Evolutionary conservation across 805 yeast genomes (phyloP), one percentile per base, ranked within the genome.

Genomic region (Pichia californica): DNA sequence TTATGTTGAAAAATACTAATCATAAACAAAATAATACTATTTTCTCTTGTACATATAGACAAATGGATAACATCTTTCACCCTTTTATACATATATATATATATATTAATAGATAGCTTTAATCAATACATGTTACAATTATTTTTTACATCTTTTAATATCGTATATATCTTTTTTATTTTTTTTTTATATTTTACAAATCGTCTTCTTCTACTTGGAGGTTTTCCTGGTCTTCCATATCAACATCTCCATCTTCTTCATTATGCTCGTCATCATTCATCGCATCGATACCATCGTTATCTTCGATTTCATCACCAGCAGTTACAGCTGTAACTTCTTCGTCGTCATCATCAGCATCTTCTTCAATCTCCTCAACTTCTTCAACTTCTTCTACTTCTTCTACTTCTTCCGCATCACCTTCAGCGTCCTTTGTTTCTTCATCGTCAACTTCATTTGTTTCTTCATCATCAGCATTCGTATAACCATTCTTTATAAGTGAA

Each of bases 1-100:
- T 6, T 57, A 54, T 43, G 44, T 58, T 18, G 69, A 64, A 49
- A 56, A 65, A 48, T 66, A 63, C 41, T 62, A 47, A 52, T 8
- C 13, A 7, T 5, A 9, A 3, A 11, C 14, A 16, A 7, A n/a
- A n/a, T n/a, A n/a, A n/a, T n/a, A n/a, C n/a, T n/a, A n/a, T n/a
- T n/a, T n/a, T n/a, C n/a, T n/a, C n/a, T n/a, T n/a, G n/a, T n/a
- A n/a, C n/a, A n/a, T n/a, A n/a, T n/a, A n/a, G n/a, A n/a, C n/a
- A n/a, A n/a, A n/a, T n/a, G n/a, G n/a, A n/a, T n/a, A n/a, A n/a
- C n/a, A n/a, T n/a, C n/a, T n/a, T 9, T 23, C 33, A 16, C 9
- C 35, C 13, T 14, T 29, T 36, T 7, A 18, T 31, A 31, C 33
- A 31, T 31, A 31, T 14, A 14, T 11, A 16, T 7, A 7, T 14